Percentiles rank a stretch among this genome's conserved stretches.
These are phyloP conservation scores for Rubia yunnanensis DNA, from an alignment of 257 asterid genomes.

Conservation along the genomic window DNA sequence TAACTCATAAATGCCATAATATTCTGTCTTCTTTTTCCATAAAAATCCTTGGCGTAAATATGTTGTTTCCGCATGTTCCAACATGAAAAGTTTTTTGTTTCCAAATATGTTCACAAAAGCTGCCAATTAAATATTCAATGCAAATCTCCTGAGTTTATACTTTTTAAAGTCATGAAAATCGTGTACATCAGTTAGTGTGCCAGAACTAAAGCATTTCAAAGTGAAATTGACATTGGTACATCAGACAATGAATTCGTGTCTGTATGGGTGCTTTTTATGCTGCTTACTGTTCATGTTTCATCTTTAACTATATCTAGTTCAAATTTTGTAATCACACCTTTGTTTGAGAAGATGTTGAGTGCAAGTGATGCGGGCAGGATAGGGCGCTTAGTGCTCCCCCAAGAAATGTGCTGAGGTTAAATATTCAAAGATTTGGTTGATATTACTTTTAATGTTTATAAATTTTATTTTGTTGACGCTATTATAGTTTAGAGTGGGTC, in stretches of 20 bases:
- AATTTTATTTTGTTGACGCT: not conserved
- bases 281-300: not conserved
- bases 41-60: no score
- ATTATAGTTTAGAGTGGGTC: no score
- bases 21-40: no score
- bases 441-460: not conserved
- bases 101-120: no score
- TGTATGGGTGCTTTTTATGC: not conserved
- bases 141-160: no score
- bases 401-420: slow-evolving; percentile 97
- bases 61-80: no score
- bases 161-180: not conserved
- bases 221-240: not conserved
- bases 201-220: no score
- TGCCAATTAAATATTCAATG: no score
- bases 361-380: slow-evolving; percentile 95
- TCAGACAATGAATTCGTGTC: not conserved
- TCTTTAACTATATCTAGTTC: slow-evolving; percentile 58
- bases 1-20: no score
- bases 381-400: slow-evolving; percentile 90
- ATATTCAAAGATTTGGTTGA: slow-evolving; percentile 7
- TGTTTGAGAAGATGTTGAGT: slow-evolving; percentile 89
- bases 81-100: no score
- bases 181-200: not conserved
- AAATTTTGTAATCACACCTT: slow-evolving; percentile 61